Conservation (phyloP, 176 grass and related monocot genomes). For the Oryza longistaminata region DNA sequence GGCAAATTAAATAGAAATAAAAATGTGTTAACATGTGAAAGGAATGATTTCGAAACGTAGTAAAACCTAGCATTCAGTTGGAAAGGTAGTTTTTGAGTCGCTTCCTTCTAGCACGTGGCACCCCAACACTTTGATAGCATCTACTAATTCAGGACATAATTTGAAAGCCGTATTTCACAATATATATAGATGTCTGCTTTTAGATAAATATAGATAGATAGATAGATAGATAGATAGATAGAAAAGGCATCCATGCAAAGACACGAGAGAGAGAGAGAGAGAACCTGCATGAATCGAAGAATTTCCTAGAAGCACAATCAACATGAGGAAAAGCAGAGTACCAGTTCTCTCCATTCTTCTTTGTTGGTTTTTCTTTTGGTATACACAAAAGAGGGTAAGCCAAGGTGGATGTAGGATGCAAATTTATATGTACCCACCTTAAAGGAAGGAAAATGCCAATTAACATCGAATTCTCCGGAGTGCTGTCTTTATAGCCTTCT, state of each 20-base stretch:
- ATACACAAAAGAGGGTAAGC: not conserved
- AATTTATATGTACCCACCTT: not conserved
- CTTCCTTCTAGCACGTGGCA: no score
- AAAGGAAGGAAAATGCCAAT: no score
- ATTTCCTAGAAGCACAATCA: not conserved
- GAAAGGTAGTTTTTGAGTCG: no score
- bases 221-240: no score
- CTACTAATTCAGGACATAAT: no score
- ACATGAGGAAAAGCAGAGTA: not conserved
- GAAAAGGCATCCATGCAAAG: no score
- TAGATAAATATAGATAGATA: no score
- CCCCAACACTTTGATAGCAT: no score
- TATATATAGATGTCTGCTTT: no score
- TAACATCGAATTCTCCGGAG: no score
- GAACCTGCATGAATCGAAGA: not conserved
- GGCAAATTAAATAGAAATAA: not conserved
- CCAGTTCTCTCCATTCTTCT: not conserved
- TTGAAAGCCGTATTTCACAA: no score
- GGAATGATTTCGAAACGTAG: not conserved
- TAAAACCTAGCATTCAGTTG: not conserved
- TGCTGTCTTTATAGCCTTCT: no score
- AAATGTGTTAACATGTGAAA: not conserved
- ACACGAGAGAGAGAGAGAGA: not conserved
- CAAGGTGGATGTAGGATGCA: not conserved
- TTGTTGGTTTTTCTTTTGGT: not conserved